These are phyloP conservation scores for Marvania coccoides DNA, from an alignment of 139 green algal species.

Conservation along the genomic window DNA sequence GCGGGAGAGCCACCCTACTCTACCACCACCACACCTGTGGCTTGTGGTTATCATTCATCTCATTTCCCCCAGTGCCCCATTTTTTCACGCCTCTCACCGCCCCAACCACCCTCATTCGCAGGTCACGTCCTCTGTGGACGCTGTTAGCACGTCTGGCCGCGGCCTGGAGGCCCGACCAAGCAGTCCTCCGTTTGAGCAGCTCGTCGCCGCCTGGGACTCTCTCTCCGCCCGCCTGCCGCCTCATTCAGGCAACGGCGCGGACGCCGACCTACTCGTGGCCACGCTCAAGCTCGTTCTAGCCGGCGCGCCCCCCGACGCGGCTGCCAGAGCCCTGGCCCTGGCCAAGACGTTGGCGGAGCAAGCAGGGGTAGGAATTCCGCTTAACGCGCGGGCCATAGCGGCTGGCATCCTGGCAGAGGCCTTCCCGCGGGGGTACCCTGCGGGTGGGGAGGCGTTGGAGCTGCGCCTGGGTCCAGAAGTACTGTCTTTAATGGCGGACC, in stretches of 20 bases:
- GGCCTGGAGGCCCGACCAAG: neutral
- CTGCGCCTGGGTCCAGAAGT: conserved; percentile 44
- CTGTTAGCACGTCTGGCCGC: neutral
- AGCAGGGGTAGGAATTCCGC: conserved; percentile 42
- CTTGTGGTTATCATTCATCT: too few species aligned
- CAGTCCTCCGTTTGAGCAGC: neutral
- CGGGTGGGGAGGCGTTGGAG: conserved; percentile 39
- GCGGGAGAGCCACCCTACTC: too few species aligned
- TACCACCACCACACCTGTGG: too few species aligned
- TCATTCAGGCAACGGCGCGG: conserved; percentile 2
- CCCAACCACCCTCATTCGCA: too few species aligned
- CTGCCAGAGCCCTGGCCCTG: conserved; percentile 34
- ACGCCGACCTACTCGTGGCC: conserved; percentile 36
- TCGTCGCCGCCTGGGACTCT: conserved; percentile 20
- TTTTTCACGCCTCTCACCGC: too few species aligned
- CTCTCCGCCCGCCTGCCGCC: conserved; percentile 26
- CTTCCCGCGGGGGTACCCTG: conserved; percentile 16
- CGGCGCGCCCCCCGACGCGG: neutral
- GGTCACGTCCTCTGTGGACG: neutral
- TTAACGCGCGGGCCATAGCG: conserved; percentile 76
- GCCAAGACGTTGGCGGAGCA: conserved; percentile 64
- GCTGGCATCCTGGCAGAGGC: conserved; percentile 73
- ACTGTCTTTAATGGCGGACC: conserved; percentile 52
- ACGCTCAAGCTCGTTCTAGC: conserved; percentile 56
- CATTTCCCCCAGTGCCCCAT: too few species aligned